phyloP scores from a whole-genome alignment of 148 eudicot species.

The Gaultheria prostrata region DNA sequence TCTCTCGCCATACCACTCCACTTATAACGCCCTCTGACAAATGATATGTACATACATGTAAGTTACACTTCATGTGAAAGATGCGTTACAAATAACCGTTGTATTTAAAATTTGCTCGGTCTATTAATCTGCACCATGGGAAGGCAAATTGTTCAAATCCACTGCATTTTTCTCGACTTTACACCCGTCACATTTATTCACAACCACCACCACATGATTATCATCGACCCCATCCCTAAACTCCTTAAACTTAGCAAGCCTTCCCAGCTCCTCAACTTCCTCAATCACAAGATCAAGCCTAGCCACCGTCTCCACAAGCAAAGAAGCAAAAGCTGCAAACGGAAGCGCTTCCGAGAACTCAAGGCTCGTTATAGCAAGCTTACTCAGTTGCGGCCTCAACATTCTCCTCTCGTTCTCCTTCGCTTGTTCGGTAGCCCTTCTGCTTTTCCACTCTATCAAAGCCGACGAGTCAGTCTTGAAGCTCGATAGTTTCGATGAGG shows the following conservation, averaged over 20 bases:
- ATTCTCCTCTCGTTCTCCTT: slow-evolving; percentile 28
- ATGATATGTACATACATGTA: too few relatives aligned
- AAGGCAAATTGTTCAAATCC: slow-evolving; percentile 51
- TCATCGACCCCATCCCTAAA: slow-evolving; percentile 34
- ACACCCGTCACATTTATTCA: slow-evolving; percentile 11
- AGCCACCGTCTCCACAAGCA: slow-evolving; percentile 86
- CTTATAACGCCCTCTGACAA: too few relatives aligned
- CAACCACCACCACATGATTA: slow-evolving; percentile 14
- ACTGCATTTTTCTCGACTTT: slow-evolving; percentile 12
- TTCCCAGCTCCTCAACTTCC: slow-evolving; percentile 85
- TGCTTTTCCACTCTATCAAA: slow-evolving; percentile 49
- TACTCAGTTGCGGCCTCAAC: slow-evolving; percentile 66
- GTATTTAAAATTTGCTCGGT: too few relatives aligned
- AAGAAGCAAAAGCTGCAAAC: slow-evolving; percentile 87
- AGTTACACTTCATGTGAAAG: too few relatives aligned
- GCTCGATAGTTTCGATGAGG: slow-evolving; percentile 29
- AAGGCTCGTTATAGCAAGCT: slow-evolving; percentile 59
- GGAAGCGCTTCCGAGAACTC: slow-evolving; percentile 99
- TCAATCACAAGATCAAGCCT: slow-evolving; percentile 81
- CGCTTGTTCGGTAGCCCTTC: slow-evolving; percentile 19
- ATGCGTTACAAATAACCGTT: too few relatives aligned
- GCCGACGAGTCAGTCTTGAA: slow-evolving; percentile 60
- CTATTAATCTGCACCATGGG: slow-evolving; percentile 44
- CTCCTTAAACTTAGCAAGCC: slow-evolving; percentile 68
- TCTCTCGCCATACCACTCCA: too few relatives aligned